These are phyloP conservation scores for Giardia muris DNA, from an alignment of 208 protist genomes.

Conservation along the genomic window DNA sequence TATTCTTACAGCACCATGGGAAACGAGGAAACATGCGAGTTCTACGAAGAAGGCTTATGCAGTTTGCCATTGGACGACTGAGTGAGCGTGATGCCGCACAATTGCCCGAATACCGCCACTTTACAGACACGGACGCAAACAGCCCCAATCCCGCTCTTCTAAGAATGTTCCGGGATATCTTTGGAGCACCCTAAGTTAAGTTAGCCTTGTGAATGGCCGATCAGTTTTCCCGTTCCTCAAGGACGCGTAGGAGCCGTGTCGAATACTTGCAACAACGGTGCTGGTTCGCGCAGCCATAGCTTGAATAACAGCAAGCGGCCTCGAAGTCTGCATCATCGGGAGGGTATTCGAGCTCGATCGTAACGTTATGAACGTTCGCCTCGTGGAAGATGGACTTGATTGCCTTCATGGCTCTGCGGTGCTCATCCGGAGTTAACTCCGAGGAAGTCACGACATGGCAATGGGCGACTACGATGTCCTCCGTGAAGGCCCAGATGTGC, in stretches of 20 bases:
- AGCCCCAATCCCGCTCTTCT: too few relatives aligned
- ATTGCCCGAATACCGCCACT: neutral
- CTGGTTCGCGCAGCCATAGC: neutral
- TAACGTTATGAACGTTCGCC: neutral
- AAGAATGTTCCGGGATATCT: too few relatives aligned
- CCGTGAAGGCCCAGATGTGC: conserved; percentile 20
- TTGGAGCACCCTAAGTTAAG: too few relatives aligned
- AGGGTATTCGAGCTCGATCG: neutral
- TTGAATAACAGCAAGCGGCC: neutral
- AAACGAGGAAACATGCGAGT: neutral
- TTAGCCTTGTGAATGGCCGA: too few relatives aligned
- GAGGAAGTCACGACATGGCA: neutral
- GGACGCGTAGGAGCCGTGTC: too few relatives aligned
- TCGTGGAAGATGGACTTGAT: neutral
- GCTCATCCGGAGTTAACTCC: neutral
- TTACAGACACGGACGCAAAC: too few relatives aligned
- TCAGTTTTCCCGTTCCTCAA: too few relatives aligned
- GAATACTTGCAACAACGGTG: neutral
- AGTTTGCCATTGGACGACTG: neutral
- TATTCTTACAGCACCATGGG: neutral
- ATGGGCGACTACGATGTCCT: neutral
- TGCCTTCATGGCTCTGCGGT: neutral
- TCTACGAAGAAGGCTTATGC: neutral
- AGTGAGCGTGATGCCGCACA: neutral
- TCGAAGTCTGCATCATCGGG: neutral